Evolutionary conservation across 176 grass and related monocot genomes (phyloP), one percentile per base, ranked within the genome.

Genomic region (Eleusine coracana): DNA sequence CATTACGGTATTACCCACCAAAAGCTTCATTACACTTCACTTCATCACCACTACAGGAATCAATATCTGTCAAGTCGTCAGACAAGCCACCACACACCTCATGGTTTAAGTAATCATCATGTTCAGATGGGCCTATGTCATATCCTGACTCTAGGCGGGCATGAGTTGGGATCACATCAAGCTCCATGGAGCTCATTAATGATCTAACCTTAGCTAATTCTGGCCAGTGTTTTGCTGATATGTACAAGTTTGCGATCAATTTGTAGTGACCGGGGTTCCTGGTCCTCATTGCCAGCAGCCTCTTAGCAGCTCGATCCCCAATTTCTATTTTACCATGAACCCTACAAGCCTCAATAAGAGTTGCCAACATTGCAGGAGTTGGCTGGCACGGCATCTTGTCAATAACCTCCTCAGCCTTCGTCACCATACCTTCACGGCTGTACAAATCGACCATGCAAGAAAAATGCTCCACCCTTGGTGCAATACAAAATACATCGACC

Each of bases 381-480:
- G 92, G 86, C 15, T 63, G 86, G 41, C 87, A 48, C 52, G 92
- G 89, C 80, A 83, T 88, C 52, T 84, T 81, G 9, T 85, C 49
- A 45, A 91, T 83, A 42, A 89, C 83, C 73, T 84, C 86, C 68
- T 89, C 86, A 61, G 92, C 84, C 81, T 79, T 91, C 54, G 61
- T 80, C 66, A 91, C 73, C 66, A 89, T 71, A 82, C 89, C 92
- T 78, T 90, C 86, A 61, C 84, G 83, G 67, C 83, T 62, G 66
- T 89, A 89, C 66, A 94, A 68, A 89, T 94, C 89, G 34, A 94
- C 78, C 87, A 85, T 89, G 65, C 87, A 89, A 81, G 87, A 89
- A 85, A 85, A 89, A 85, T 89, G 87, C 49, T 94, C 92, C 73
- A 89, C 71, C 76, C 82, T 80, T 71, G 89, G 84, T 62, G 27